Evolutionary conservation across 1,284 basidiomycete species (phyloP).

Genomic region (Moniliella sp.): DNA sequence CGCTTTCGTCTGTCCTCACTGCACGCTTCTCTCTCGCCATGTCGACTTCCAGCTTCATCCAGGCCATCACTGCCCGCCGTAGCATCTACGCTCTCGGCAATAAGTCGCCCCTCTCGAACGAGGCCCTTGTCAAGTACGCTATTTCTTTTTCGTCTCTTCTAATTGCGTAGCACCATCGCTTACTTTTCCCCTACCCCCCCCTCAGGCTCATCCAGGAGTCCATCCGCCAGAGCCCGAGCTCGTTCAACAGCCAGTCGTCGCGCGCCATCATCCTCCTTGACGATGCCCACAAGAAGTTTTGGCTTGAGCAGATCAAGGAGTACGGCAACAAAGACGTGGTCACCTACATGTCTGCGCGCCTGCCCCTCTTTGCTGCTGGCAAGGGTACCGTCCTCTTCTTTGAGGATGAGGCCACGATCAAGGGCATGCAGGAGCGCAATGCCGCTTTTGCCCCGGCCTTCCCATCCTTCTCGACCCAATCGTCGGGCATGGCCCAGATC

Average conservation of each 20-base stretch:
- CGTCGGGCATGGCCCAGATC: conserved; percentile 34
- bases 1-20: too few species aligned
- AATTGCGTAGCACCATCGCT: too few species aligned
- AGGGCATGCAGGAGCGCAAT: background rate
- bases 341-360: conserved; percentile 8
- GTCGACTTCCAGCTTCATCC: too few species aligned
- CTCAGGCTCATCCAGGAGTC: background rate
- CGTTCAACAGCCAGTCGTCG: conserved; percentile 1
- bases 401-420: conserved; percentile 6
- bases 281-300: conserved; percentile 35
- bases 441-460: background rate
- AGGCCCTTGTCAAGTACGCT: too few species aligned
- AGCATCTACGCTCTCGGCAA: too few species aligned
- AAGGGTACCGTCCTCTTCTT: conserved; percentile 39
- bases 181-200: too few species aligned
- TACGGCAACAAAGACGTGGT: conserved; percentile 3
- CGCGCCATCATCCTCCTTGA: conserved; percentile 31
- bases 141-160: too few species aligned
- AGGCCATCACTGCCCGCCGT: too few species aligned
- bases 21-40: too few species aligned
- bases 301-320: conserved; percentile 27
- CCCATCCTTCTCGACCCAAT: conserved; percentile 9
- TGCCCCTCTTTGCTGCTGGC: conserved; percentile 34
- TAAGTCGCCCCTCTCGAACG: too few species aligned
- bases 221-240: background rate